Conservation (phyloP, 495 filamentous ascomycete genomes). For the Elasticomyces elasticus region DNA sequence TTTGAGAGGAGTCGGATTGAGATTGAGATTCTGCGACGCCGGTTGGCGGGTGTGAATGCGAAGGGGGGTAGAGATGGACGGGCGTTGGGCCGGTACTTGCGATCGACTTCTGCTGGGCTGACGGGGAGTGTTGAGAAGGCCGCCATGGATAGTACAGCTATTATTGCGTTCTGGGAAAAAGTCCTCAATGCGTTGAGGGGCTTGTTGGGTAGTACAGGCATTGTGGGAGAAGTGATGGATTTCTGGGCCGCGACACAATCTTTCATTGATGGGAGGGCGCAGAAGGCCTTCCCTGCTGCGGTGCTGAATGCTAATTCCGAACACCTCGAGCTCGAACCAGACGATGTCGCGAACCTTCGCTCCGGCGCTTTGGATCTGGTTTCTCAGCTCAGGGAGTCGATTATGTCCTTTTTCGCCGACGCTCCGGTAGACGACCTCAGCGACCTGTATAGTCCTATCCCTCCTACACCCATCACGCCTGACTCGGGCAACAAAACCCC, state of each 20-base stretch:
- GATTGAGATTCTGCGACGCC: constrained; percentile 78
- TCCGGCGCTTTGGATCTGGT: constrained; percentile 71
- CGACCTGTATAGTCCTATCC: constrained; percentile 67
- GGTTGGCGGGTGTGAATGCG: constrained; percentile 47
- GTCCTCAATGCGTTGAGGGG: constrained; percentile 32
- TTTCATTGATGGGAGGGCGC: constrained; percentile 80
- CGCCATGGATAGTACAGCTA: constrained; percentile 59
- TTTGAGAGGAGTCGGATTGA: constrained; percentile 79
- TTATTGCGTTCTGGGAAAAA: constrained; percentile 85
- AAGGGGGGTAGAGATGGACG: constrained; percentile 59
- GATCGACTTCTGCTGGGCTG: constrained; percentile 51
- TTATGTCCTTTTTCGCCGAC: constrained; percentile 76
- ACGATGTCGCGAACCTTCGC: constrained; percentile 61
- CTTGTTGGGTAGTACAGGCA: constrained; percentile 35
- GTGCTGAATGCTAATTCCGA: constrained; percentile 46
- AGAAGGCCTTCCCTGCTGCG: constrained; percentile 58
- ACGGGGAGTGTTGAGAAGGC: constrained; percentile 40
- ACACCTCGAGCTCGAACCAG: constrained; percentile 70
- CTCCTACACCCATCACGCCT: constrained; percentile 61
- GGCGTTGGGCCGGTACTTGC: constrained; percentile 60
- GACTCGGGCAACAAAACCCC: constrained; percentile 30
- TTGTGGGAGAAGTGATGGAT: constrained; percentile 83
- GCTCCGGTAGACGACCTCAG: constrained; percentile 85
- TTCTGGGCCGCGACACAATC: constrained; percentile 89
- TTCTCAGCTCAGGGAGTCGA: constrained; percentile 65